Evolutionary conservation across 768 basidiomycete species (phyloP), one percentile per base, ranked within the genome.

Genomic region (Termitomyces sp.): DNA sequence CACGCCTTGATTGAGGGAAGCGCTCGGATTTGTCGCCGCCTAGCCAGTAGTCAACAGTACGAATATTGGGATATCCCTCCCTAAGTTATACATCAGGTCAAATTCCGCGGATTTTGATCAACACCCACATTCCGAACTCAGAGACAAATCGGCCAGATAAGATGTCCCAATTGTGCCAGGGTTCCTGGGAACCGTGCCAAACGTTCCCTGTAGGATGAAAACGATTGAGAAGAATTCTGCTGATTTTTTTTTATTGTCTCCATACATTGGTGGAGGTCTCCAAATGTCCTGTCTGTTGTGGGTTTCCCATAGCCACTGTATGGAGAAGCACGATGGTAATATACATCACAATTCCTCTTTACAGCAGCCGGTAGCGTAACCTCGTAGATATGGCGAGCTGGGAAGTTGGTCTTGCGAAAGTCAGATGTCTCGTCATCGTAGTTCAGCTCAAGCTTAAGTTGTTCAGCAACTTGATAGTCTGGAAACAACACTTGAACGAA

Each of bases 101-200:
- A 51, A 13, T 31, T 27, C 6, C 12, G 23, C 22, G 48, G 3
- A 35, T 27, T 18, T 25, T 35, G 22, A 10, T 0, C 29, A 39
- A n/a, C 6, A 67, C 82, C 55, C 64, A 88, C 92, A 95, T 95
- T 60, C 94, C 94, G 60, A 96, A 96, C 68, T 97, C 94, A 7
- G 91, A 94, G 25, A 98, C 91, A 71, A 98, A 98, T 33, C 96
- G 84, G 38, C 94, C 94, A 0, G 89, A 78, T 15, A 98, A 78
- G 45, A 82, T 83, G 63, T 96, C 92, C 93, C 94, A 98, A 55
- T 95, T 91, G 58, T 89, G 84, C 91, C 94, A 98, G 0, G 92
- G 84, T 64, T 94, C 89, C 66, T 98, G 93, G 3, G 89, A 77
- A 18, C 91, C 94, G 65, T 96, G 94, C 94, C 94, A 96, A 15